Base-by-base conservation (phyloP, 2,329 filamentous ascomycete genomes). In the Sphaerulina musiva region DNA sequence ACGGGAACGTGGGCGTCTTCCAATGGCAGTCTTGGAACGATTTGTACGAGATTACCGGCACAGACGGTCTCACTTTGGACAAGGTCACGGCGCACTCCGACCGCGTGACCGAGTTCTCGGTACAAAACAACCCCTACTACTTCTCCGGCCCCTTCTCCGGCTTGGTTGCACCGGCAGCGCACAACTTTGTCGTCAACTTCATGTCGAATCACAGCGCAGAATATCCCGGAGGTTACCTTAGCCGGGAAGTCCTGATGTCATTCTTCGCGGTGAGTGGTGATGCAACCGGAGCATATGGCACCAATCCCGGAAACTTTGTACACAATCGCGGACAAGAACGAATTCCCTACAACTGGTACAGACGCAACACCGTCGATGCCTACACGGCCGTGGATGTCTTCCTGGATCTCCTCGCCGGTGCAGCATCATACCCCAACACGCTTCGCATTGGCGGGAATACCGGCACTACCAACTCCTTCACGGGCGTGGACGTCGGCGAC, bases 401-500 rank as follows among this genome's bases (percentile, higher is more conserved):
- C 9, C 34, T 54, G 14, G 59, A 62, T 36, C 23, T 62, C 5
- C n/a, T 54, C n/a, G 36, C 48, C 3, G 44, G 41, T 9, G 47
- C 39, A 40, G 20, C 41, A 7, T 43, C 46, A 17, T 58, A 62
- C 40, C 56, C 65, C 7, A 68, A 68, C 59, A 64, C 61, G 4
- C 60, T 70, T 34, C 60, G 52, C 44, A 53, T 72, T 17, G 70
- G 70, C 23, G 70, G 70, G 26, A 72, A 72, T 61, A 69, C 67
- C n/a, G 69, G 69, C 17, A 66, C 58, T 2, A 52, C 58, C 6
- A 67, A 71, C 58, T 64, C 64, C 26, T 72, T 70, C 61, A 61
- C 62, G 17, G 68, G 68, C 4, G 46, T 73, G 36, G 64, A 73
- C 53, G 50, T 70, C 6, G 53, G 45, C 9, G 59, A 72, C 38